Evolutionary conservation across 2,329 filamentous ascomycete species (phyloP), one percentile per base, ranked within the genome.

Genomic region (Curvularia sp.): DNA sequence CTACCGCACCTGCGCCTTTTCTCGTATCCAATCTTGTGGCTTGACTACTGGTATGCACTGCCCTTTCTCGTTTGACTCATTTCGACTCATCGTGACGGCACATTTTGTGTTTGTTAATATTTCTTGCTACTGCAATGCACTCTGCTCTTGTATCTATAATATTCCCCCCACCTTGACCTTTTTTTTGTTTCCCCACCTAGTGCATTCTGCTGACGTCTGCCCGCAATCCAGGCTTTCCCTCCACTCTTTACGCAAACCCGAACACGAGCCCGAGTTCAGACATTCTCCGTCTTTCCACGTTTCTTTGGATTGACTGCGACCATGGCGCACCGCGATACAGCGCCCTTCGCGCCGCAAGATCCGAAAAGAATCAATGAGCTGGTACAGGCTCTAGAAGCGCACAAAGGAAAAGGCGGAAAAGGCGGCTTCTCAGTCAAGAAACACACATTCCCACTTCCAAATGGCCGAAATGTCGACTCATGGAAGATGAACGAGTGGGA

Each of bases 401-500:
- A 87, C 69, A 78, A 78, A 69, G 72, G 72, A 38, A 77, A 78
- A 53, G 78, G 79, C 58, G 70, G 72, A 39, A 73, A 72, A 38
- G 84, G 82, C 39, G 81, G 81, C 2, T 91, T 92, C 74, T 88
- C 85, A 18, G 89, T 89, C 79, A 95, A 89, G 77, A 96, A 93
- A 80, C 87, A 86, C n/a, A 90, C 86, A 3, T 99, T 92, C 73
- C 69, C 82, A 1, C 85, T 98, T 5, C 82, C 84, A 22, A 82
- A 88, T 57, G 82, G 85, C 26, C 85, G 92, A 64, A 82, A 81
- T 5, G 91, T 98, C 56, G 88, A 95, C 73, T 97, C 94, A 2
- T 99, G 95, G 95, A 89, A 90, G 66, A 89, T 98, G 78, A 88
- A 90, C 69, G 95, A 99, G 66, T 96, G 90, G 89, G 94, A 98